phyloP scores from a whole-genome alignment of 2,329 filamentous ascomycete species.

The Xylariales sp. region DNA sequence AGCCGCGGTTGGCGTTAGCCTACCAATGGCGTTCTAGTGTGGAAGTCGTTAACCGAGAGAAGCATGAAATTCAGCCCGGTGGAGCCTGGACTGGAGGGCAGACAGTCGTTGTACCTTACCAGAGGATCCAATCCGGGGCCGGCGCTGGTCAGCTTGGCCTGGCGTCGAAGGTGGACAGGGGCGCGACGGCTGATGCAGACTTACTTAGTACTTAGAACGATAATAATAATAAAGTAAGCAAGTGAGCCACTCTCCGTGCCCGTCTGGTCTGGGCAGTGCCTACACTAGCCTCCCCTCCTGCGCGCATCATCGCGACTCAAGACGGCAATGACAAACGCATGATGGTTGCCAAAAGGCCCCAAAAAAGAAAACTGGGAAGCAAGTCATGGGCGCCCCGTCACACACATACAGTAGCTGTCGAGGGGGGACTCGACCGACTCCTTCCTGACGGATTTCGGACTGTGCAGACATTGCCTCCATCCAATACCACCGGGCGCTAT shows the following conservation, averaged over 20 bases:
- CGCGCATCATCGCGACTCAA: slow-evolving; percentile 20
- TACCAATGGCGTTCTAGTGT: slow-evolving; percentile 14
- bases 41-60: slow-evolving; percentile 13
- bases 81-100: slow-evolving; percentile 9
- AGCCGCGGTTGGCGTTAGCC: slow-evolving; percentile 31
- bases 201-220: not conserved
- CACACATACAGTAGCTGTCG: not conserved
- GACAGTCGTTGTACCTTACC: slow-evolving; percentile 2
- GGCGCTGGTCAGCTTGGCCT: slow-evolving; percentile 14
- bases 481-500: slow-evolving; percentile 20
- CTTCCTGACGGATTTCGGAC: slow-evolving; percentile 18
- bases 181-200: slow-evolving; percentile 23
- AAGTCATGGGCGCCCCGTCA: slow-evolving; percentile 5
- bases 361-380: slow-evolving; percentile 25
- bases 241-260: slow-evolving; percentile 23
- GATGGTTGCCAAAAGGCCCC: slow-evolving; percentile 15
- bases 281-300: slow-evolving; percentile 18
- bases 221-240: slow-evolving; percentile 26
- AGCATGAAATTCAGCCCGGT: slow-evolving; percentile 29
- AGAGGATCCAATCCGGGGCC: slow-evolving; percentile 21
- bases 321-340: slow-evolving; percentile 19
- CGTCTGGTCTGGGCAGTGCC: slow-evolving; percentile 22
- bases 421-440: not conserved
- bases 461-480: slow-evolving; percentile 20
- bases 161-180: slow-evolving; percentile 19